phyloP scores from a whole-genome alignment of 2,329 filamentous ascomycete species.

The Dryadomyces sulphureus region DNA sequence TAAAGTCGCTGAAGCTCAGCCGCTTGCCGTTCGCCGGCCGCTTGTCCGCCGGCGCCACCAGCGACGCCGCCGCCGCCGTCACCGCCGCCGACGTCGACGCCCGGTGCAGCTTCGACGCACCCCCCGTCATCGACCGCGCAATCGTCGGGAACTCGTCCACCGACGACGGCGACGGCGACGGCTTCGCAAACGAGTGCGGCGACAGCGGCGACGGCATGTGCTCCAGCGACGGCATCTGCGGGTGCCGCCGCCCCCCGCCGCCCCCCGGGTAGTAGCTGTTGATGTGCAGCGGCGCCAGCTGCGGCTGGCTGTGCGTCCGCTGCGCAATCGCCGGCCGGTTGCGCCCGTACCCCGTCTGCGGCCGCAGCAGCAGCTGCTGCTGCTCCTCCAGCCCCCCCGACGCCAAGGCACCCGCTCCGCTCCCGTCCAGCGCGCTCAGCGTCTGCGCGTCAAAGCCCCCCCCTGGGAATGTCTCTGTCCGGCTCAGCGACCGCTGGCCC shows the following conservation, averaged over 20 bases:
- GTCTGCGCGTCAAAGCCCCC: constrained; percentile 21
- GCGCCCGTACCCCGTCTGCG: constrained; percentile 39
- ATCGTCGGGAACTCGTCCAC: background rate
- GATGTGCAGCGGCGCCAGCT: constrained; percentile 26
- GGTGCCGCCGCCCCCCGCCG: background rate
- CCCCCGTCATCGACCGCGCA: no score
- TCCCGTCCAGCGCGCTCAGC: constrained; percentile 16
- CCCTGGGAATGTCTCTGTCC: constrained; percentile 12
- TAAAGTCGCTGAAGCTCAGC: constrained; percentile 46
- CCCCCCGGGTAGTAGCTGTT: constrained; percentile 7
- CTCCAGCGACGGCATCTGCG: constrained; percentile 14
- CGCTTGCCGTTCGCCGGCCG: constrained; percentile 39
- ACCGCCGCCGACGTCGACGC: background rate
- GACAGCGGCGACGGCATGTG: constrained; percentile 16
- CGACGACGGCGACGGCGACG: background rate
- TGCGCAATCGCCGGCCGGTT: constrained; percentile 27
- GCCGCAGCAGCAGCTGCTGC: constrained; percentile 20
- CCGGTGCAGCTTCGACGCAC: background rate
- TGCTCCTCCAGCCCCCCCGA: background rate
- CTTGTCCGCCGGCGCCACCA: constrained; percentile 19
- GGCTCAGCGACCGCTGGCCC: constrained; percentile 16
- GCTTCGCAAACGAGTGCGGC: constrained; percentile 4
- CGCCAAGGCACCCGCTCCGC: constrained; percentile 13
- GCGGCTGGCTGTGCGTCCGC: constrained; percentile 33
- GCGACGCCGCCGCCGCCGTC: constrained; percentile 2